Percentiles rank a stretch among this genome's conserved stretches.
Evolutionary conservation across 257 asterid species (phyloP).

Genomic region (Striga asiatica): DNA sequence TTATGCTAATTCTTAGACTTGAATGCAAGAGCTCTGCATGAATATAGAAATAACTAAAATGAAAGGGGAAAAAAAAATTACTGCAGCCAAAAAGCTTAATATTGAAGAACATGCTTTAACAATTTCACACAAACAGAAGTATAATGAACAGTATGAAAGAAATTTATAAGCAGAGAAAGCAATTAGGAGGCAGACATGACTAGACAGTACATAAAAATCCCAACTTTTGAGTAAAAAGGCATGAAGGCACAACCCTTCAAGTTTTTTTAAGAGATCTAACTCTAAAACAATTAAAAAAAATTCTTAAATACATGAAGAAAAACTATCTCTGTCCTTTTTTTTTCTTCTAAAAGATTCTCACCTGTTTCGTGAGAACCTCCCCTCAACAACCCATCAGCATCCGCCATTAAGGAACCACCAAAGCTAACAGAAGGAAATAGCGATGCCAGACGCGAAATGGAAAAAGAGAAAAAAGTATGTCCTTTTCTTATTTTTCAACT

Average conservation of each 20-base stretch:
- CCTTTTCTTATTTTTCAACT: background rate
- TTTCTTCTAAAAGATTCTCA: slow-evolving; percentile 13
- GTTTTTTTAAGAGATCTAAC: background rate
- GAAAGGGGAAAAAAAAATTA: background rate
- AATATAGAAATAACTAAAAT: slow-evolving; percentile 6
- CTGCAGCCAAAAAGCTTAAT: too few species aligned
- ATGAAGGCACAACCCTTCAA: slow-evolving; percentile 1
- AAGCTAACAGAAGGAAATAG: slow-evolving; percentile 12
- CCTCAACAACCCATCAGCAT: slow-evolving; percentile 27
- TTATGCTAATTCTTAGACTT: background rate
- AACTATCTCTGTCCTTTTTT: background rate
- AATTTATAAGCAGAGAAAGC: background rate
- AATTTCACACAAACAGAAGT: too few species aligned
- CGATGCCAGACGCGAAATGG: background rate
- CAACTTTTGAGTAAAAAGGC: background rate
- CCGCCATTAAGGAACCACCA: slow-evolving; percentile 34
- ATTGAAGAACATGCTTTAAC: too few species aligned
- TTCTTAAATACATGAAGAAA: background rate
- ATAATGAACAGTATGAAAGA: too few species aligned
- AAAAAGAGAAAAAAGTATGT: background rate
- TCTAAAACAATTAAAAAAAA: slow-evolving; percentile 1
- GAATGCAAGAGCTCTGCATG: background rate
- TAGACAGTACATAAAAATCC: background rate
- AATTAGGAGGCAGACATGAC: background rate
- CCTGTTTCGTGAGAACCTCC: slow-evolving; percentile 37